Conservation (phyloP, 805 yeast genomes). For the Kazachstania taianensis region DNA sequence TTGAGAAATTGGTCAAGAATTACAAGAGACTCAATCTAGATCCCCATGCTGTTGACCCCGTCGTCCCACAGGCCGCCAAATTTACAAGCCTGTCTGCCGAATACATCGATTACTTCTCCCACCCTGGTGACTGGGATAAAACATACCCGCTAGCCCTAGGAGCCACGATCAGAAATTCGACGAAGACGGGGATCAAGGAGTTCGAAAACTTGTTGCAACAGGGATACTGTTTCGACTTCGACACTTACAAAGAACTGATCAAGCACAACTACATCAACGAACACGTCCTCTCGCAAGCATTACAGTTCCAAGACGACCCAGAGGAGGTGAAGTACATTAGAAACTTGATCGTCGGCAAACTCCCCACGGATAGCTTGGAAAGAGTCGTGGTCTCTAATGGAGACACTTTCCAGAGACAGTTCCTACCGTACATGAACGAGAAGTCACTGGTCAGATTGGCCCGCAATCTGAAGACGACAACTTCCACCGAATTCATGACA, state of each 20-base stretch:
- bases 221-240: slow-evolving; percentile 27
- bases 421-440: slow-evolving; percentile 19
- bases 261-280: slow-evolving; percentile 11
- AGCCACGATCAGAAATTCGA: slow-evolving; percentile 19
- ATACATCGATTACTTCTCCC: slow-evolving; percentile 14
- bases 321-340: slow-evolving; percentile 15
- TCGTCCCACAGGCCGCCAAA: slow-evolving; percentile 24
- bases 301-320: slow-evolving; percentile 9
- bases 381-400: slow-evolving; percentile 1
- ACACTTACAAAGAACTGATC: slow-evolving; percentile 24
- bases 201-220: slow-evolving; percentile 16
- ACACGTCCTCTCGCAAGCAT: slow-evolving; percentile 13
- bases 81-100: slow-evolving; percentile 20
- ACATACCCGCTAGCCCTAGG: slow-evolving; percentile 25
- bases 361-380: slow-evolving; percentile 9
- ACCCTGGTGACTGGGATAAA: slow-evolving; percentile 29
- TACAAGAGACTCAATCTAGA: slow-evolving; percentile 21
- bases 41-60: slow-evolving; percentile 17
- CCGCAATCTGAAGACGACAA: slow-evolving; percentile 5
- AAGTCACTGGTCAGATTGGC: slow-evolving; percentile 18
- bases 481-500: slow-evolving; percentile 6
- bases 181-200: slow-evolving; percentile 19
- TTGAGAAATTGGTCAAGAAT: slow-evolving; percentile 16
- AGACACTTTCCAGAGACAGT: slow-evolving; percentile 5
- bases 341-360: slow-evolving; percentile 12